Evolutionary conservation across 345 rosid species (phyloP).

Genomic region (Populus nigra): DNA sequence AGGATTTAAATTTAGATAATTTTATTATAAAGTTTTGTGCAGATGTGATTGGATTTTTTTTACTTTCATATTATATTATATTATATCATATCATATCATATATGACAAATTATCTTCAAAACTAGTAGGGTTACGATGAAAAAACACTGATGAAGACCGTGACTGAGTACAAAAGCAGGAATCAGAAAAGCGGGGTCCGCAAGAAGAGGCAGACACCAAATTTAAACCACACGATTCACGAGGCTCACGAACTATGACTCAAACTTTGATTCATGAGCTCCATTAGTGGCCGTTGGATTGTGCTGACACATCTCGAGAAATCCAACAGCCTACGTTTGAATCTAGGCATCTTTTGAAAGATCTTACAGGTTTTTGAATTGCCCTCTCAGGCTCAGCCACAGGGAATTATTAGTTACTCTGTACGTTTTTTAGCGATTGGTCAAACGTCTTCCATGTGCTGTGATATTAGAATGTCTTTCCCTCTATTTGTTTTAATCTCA

Average conservation of each 20-base stretch:
- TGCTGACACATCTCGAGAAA: conserved; percentile 16
- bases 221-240: conserved; percentile 33
- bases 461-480: background rate
- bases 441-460: background rate
- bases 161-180: background rate
- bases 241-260: conserved; percentile 11
- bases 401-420: background rate
- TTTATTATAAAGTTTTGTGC: too few relatives aligned
- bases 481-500: background rate
- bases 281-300: conserved; percentile 27
- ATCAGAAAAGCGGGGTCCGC: background rate
- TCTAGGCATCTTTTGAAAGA: conserved; percentile 1
- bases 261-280: background rate
- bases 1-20: too few relatives aligned
- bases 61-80: too few relatives aligned
- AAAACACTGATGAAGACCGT: background rate
- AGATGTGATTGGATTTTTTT: too few relatives aligned
- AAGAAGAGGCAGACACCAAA: background rate
- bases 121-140: too few relatives aligned
- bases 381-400: background rate
- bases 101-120: too few relatives aligned
- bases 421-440: background rate
- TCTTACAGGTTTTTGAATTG: conserved; percentile 16
- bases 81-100: too few relatives aligned
- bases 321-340: conserved; percentile 35